Base-by-base conservation (phyloP, 2,329 filamentous ascomycete genomes). In the Dactylellina drechsleri region DNA sequence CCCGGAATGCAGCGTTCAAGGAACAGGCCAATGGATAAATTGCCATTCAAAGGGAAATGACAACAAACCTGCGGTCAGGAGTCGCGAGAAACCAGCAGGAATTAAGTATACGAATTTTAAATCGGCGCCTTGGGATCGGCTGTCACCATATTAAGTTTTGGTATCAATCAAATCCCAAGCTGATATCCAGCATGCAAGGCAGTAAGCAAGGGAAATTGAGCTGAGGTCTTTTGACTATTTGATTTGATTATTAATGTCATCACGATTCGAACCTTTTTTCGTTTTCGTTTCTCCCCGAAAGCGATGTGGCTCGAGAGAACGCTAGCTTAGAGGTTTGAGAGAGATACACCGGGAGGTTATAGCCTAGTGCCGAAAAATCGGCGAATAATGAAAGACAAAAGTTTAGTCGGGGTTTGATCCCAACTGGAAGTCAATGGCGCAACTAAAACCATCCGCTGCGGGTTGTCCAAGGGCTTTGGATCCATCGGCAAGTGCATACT, bases 11-110 rank as follows among this genome's bases (percentile, higher is more conserved):
- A 40, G 54, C 43, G 40, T 61, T 36, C 66, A 60, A 61, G 66
- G 66, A 70, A 70, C 66, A 70, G 66, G 57, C 57, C 57, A 54
- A 40, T 62, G 66, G 66, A 57, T 70, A 70, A 70, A 70, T 70
- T 70, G 49, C 41, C 23, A 49, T 36, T 28, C 7, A 28, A 67
- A 36, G 41, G 49, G 49, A 70, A 53, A 70, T 47, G 43, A 47
- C 43, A 47, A 36, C 45, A 70, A 52, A 45, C 52, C 2, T 10
- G 31, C 31, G 5, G 31, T 36, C 31, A 47, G 45, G 57, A 31
- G 66, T 70, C 66, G 62, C 66, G 66, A 70, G 66, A 70, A 70
- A 23, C 20, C 20, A 54, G 26, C 28, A 13, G 28, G 52, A 54
- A 36, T 28, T 12, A 13, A 28, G 18, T 49, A 10, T 15, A 60